Conservation (phyloP, 495 filamentous ascomycete genomes). For the Neurospora sp. region DNA sequence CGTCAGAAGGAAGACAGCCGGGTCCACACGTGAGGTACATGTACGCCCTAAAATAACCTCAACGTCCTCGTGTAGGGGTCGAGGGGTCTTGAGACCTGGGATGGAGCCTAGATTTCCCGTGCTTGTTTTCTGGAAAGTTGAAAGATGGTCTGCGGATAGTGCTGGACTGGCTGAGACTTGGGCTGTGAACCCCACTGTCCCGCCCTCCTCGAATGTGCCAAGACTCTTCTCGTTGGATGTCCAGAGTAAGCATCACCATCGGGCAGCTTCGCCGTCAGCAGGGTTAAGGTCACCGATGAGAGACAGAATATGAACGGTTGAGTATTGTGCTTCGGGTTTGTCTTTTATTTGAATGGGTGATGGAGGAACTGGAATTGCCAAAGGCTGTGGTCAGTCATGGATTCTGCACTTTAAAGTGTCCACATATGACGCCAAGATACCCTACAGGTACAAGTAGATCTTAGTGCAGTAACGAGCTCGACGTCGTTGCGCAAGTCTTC, state of each 20-base stretch:
- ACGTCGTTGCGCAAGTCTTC: not conserved
- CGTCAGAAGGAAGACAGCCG: not conserved
- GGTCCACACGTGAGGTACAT: not conserved
- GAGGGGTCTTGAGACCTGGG: not conserved
- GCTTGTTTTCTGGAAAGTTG: not conserved
- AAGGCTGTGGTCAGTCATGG: not conserved
- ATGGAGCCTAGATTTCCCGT: not conserved
- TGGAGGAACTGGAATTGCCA: not conserved
- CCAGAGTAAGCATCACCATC: not conserved
- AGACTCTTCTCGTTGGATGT: not conserved
- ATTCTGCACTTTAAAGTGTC: not conserved
- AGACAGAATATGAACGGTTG: not conserved
- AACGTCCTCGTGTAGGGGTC: not conserved
- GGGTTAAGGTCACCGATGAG: not conserved
- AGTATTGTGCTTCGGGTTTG: not conserved
- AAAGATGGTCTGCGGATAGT: not conserved
- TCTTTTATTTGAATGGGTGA: not conserved
- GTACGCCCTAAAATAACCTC: not conserved
- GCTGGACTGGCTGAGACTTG: not conserved
- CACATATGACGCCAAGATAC: not conserved
- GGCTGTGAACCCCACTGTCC: not conserved
- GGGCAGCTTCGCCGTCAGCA: not conserved
- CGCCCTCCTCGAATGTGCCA: not conserved
- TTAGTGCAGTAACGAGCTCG: not conserved
- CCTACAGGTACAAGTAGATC: no score